Evolutionary conservation across 139 green algal genomes (phyloP).

Genomic region (Pleodorina starrii): DNA sequence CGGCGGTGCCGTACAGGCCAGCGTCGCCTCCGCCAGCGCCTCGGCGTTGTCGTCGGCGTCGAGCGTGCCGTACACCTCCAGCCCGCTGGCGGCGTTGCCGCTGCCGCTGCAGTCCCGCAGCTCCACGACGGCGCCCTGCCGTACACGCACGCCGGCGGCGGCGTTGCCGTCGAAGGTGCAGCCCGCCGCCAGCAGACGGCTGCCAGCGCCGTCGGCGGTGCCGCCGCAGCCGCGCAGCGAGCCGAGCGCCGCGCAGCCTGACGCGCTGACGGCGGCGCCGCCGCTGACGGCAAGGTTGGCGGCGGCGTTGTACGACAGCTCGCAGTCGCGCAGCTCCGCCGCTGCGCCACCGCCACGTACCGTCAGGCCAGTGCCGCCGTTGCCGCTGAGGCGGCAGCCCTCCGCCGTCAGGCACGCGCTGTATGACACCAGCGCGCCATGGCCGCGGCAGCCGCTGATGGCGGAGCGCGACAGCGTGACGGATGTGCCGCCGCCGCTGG

Average conservation of each 20-base stretch:
- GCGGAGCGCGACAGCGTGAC: neutral
- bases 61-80: conserved; percentile 10
- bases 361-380: neutral
- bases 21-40: neutral
- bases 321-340: conserved; percentile 10
- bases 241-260: neutral
- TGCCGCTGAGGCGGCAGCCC: neutral
- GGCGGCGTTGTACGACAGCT: conserved; percentile 5
- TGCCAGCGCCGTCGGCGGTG: neutral
- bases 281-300: neutral
- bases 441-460: neutral
- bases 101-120: conserved; percentile 12
- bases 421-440: neutral
- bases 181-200: neutral
- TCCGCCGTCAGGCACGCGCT: neutral
- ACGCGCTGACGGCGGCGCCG: neutral
- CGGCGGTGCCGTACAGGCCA: neutral
- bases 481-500: neutral
- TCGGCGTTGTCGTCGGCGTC: neutral
- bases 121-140: neutral
- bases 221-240: neutral
- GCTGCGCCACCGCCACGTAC: neutral
- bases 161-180: conserved; percentile 28
- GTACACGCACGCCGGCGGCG: neutral
- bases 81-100: neutral